Conservation (phyloP, 495 filamentous ascomycete genomes). For the Entonaema liquescens region DNA sequence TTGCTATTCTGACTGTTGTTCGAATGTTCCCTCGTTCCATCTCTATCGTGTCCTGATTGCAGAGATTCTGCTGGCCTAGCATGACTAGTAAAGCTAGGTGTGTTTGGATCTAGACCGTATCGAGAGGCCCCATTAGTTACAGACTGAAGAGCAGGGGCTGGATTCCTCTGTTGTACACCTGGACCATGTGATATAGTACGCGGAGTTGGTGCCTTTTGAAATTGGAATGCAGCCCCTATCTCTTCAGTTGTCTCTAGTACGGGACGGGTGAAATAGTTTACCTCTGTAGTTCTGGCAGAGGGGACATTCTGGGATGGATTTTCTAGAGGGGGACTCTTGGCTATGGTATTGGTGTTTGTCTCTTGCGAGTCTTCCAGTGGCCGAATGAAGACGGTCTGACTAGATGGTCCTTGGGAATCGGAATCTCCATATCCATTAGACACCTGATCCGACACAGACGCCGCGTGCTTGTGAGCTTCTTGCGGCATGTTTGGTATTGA, state of each 20-base stretch:
- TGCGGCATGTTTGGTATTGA: slow-evolving; percentile 2
- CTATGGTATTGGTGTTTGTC: background rate
- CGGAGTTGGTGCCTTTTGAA: slow-evolving; percentile 16
- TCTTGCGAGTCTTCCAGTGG: slow-evolving; percentile 20
- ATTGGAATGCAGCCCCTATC: slow-evolving; percentile 30
- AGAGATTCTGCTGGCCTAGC: background rate
- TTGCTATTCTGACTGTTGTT: background rate
- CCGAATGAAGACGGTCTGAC: slow-evolving; percentile 10
- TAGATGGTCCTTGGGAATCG: background rate
- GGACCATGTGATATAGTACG: background rate
- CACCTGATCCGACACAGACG: background rate
- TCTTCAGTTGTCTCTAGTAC: slow-evolving; percentile 32
- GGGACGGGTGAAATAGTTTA: slow-evolving; percentile 22
- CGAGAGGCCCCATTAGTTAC: background rate
- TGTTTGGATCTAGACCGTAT: background rate
- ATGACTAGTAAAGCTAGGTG: background rate
- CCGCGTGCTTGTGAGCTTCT: background rate
- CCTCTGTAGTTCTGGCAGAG: background rate
- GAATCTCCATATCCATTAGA: background rate
- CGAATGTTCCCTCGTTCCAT: background rate
- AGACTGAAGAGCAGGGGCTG: background rate
- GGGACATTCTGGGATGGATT: background rate
- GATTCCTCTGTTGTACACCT: background rate
- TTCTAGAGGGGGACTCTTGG: background rate
- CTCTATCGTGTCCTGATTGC: background rate